Percentiles rank a stretch among this genome's conserved stretches.
These are phyloP conservation scores for Aciculosporium take DNA, from an alignment of 2,329 filamentous ascomycete species.

Conservation along the genomic window DNA sequence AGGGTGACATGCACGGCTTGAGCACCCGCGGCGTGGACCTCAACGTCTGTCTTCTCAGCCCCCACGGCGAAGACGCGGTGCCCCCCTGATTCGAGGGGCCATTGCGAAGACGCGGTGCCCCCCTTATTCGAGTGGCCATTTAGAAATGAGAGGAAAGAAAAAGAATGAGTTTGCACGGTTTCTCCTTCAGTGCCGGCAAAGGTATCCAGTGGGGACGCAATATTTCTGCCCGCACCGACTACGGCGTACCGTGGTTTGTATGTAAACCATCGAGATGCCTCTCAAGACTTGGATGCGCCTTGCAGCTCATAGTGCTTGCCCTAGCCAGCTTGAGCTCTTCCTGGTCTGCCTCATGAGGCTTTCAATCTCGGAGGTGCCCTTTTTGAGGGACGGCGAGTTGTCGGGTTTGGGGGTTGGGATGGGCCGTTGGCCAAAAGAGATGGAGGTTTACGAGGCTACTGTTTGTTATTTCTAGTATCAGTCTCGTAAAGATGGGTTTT, in stretches of 20 bases:
- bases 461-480: too few relatives aligned
- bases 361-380: constrained; percentile 8
- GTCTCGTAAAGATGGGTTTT: too few relatives aligned
- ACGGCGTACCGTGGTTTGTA: constrained; percentile 7
- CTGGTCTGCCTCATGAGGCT: constrained; percentile 6
- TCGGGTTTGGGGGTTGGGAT: constrained; percentile 7
- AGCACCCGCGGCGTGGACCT: not conserved
- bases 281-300: constrained; percentile 12
- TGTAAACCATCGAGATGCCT: constrained; percentile 9
- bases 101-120: too few relatives aligned
- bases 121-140: too few relatives aligned
- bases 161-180: too few relatives aligned
- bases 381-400: constrained; percentile 4
- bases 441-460: constrained; percentile 17
- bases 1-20: not conserved
- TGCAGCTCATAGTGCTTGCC: constrained; percentile 12
- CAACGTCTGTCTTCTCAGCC: not conserved
- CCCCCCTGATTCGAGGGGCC: too few relatives aligned
- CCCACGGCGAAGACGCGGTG: too few relatives aligned
- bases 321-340: constrained; percentile 9
- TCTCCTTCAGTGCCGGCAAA: too few relatives aligned
- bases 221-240: not conserved
- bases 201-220: not conserved
- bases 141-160: too few relatives aligned
- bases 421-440: constrained; percentile 15